phyloP scores from a whole-genome alignment of 1,284 basidiomycete genomes.

The Caloboletus inedulis region DNA sequence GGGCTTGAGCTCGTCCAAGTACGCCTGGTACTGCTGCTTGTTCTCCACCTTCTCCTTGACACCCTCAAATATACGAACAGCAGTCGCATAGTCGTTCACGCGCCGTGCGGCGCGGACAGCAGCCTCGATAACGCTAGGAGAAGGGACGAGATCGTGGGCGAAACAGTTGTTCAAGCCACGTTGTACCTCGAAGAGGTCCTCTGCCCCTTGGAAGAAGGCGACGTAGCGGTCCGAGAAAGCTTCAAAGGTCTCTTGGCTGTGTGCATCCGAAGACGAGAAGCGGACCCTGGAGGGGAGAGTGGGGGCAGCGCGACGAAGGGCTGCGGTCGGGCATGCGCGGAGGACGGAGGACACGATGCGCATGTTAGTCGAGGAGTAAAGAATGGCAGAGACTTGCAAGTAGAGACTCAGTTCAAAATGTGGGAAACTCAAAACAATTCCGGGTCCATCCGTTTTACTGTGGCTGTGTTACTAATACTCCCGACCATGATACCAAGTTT shows the following conservation, averaged over 20 bases:
- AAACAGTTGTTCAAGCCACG: slow-evolving; percentile 99
- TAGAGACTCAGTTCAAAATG: not conserved
- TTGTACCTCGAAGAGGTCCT: slow-evolving; percentile 97
- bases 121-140: slow-evolving; percentile 85
- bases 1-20: slow-evolving; percentile 83
- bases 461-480: slow-evolving; percentile 4
- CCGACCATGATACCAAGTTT: not conserved
- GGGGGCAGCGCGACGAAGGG: slow-evolving; percentile 39
- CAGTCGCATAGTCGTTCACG: slow-evolving; percentile 96
- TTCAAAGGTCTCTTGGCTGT: slow-evolving; percentile 90
- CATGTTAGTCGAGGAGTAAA: slow-evolving; percentile 32
- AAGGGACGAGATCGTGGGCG: slow-evolving; percentile 96
- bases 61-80: slow-evolving; percentile 93
- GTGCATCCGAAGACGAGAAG: slow-evolving; percentile 41
- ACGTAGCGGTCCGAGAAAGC: slow-evolving; percentile 93
- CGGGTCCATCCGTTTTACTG: slow-evolving; percentile 18
- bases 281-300: slow-evolving; percentile 45
- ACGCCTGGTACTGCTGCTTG: slow-evolving; percentile 87
- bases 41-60: slow-evolving; percentile 95
- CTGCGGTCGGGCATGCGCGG: slow-evolving; percentile 46
- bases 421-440: slow-evolving; percentile 14
- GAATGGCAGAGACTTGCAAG: not conserved
- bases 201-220: slow-evolving; percentile 87
- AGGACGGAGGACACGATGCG: slow-evolving; percentile 55
- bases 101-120: slow-evolving; percentile 87